A percentile compares a stretch with the other conserved stretches of the same genome.
Evolutionary conservation across 495 filamentous ascomycete species (phyloP).

Genomic region (Ascodesmis nigricans): DNA sequence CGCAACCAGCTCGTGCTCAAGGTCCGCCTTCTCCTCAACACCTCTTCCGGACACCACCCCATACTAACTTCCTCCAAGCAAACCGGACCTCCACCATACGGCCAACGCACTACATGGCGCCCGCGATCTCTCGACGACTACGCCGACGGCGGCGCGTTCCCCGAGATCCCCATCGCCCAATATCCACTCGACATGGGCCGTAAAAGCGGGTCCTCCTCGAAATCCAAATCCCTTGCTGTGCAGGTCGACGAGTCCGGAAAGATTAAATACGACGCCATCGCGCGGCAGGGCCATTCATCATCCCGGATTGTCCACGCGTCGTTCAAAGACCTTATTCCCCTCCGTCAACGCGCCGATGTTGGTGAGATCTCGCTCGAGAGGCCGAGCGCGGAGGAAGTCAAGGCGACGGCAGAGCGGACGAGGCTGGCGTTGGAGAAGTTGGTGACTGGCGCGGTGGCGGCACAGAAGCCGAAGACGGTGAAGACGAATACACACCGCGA

Average conservation of each 20-base stretch:
- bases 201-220: constrained; percentile 37
- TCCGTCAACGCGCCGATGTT: constrained; percentile 80
- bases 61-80: constrained; percentile 29
- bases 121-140: constrained; percentile 73
- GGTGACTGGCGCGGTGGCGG: constrained; percentile 63
- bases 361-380: constrained; percentile 80
- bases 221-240: constrained; percentile 70
- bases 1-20: constrained; percentile 72
- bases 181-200: constrained; percentile 91
- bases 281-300: constrained; percentile 65
- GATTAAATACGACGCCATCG: constrained; percentile 92
- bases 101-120: constrained; percentile 67
- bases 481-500: constrained; percentile 54
- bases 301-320: constrained; percentile 74
- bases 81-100: constrained; percentile 68
- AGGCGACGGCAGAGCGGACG: constrained; percentile 64
- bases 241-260: constrained; percentile 82
- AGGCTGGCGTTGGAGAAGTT: constrained; percentile 60
- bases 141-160: constrained; percentile 90
- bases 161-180: constrained; percentile 80
- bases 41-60: constrained; percentile 1
- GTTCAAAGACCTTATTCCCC: constrained; percentile 91
- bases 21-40: constrained; percentile 29
- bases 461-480: constrained; percentile 92
- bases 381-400: constrained; percentile 65